phyloP scores from a whole-genome alignment of 2,329 filamentous ascomycete species.

The Phialocephala sp. region DNA sequence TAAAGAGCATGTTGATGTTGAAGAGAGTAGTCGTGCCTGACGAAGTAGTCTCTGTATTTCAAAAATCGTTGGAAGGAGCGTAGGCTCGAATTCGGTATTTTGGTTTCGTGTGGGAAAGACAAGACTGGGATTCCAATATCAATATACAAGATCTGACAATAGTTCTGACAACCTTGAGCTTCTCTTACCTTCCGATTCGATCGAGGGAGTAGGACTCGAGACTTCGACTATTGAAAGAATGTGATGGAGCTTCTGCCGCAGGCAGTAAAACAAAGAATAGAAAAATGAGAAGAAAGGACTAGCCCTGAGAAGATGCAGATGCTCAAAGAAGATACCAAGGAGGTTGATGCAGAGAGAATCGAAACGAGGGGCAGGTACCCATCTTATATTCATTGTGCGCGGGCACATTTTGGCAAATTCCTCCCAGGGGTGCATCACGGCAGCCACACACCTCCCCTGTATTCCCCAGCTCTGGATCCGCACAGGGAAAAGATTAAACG shows the following conservation, averaged over 20 bases:
- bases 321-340: slow-evolving; percentile 27
- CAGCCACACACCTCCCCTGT: slow-evolving; percentile 19
- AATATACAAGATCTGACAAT: background rate
- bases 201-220: slow-evolving; percentile 21
- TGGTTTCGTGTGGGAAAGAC: slow-evolving; percentile 4
- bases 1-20: slow-evolving; percentile 52
- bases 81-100: slow-evolving; percentile 13
- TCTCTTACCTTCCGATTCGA: slow-evolving; percentile 6
- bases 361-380: slow-evolving; percentile 20
- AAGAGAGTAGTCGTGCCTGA: slow-evolving; percentile 36
- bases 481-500: slow-evolving; percentile 23
- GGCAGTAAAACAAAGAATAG: slow-evolving; percentile 25
- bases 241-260: slow-evolving; percentile 24
- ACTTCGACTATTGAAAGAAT: slow-evolving; percentile 29
- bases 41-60: slow-evolving; percentile 29
- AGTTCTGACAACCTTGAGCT: background rate
- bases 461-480: slow-evolving; percentile 25
- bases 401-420: slow-evolving; percentile 22
- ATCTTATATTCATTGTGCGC: slow-evolving; percentile 32
- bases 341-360: slow-evolving; percentile 23
- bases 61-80: slow-evolving; percentile 17
- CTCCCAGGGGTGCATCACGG: slow-evolving; percentile 9
- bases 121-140: background rate
- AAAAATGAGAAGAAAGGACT: slow-evolving; percentile 31
- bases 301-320: slow-evolving; percentile 30